Conservation (phyloP, 2,329 filamentous ascomycete genomes). For the Claviceps sp. region DNA sequence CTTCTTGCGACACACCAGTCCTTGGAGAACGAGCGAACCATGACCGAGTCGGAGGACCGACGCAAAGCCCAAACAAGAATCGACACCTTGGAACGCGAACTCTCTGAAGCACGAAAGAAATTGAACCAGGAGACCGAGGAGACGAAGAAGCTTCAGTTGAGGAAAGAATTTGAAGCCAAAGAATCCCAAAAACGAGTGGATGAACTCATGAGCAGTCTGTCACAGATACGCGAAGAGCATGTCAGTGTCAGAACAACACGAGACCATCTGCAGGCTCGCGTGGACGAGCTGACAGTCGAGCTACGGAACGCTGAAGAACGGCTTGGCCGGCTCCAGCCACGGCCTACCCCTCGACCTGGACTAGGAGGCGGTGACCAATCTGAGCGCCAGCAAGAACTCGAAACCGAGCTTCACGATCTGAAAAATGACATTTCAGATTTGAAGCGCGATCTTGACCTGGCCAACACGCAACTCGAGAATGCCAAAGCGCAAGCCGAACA, state of each 20-base stretch:
- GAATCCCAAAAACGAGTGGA: conserved; percentile 87
- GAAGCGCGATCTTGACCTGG: conserved; percentile 73
- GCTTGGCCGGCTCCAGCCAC: conserved; percentile 66
- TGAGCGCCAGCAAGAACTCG: conserved; percentile 34
- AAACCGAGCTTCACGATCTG: conserved; percentile 64
- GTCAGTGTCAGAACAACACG: conserved; percentile 74
- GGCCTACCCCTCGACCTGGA: conserved; percentile 50
- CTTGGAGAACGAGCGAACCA: conserved; percentile 81
- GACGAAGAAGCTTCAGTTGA: conserved; percentile 64
- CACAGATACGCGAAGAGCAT: conserved; percentile 74
- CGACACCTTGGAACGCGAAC: conserved; percentile 66
- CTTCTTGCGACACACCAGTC: conserved; percentile 76
- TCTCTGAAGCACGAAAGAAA: conserved; percentile 68
- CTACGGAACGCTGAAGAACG: conserved; percentile 83
- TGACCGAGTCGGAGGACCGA: conserved; percentile 67
- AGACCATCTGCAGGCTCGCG: conserved; percentile 77
- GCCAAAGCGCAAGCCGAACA: conserved; percentile 71
- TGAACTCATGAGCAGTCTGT: conserved; percentile 68
- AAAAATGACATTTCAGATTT: conserved; percentile 73
- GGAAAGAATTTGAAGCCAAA: conserved; percentile 81
- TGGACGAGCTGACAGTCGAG: conserved; percentile 81
- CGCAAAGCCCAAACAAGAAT: conserved; percentile 67
- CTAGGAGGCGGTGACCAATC: conserved; percentile 27
- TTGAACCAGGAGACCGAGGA: conserved; percentile 74
- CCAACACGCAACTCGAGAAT: conserved; percentile 66